Evolutionary conservation across 805 yeast species (phyloP).

Genomic region (Candida dendrica): DNA sequence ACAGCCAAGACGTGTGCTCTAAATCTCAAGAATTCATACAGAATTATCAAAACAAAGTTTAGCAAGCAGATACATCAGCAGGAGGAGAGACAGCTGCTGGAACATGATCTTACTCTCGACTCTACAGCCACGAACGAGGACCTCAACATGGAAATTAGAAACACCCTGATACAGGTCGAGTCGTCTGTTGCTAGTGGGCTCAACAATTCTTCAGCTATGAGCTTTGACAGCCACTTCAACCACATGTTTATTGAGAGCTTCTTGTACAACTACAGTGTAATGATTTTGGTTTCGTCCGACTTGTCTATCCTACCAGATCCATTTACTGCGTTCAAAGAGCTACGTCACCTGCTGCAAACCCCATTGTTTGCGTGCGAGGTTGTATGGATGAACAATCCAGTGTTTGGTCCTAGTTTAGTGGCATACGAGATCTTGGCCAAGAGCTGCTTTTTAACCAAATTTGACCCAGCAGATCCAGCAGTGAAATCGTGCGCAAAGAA

Average conservation of each 20-base stretch:
- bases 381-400: constrained; percentile 38
- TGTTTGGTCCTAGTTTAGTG: constrained; percentile 30
- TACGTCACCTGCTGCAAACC: constrained; percentile 23
- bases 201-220: not conserved
- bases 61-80: not conserved
- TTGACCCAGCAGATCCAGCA: constrained; percentile 6
- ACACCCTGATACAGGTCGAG: constrained; percentile 1
- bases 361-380: constrained; percentile 30
- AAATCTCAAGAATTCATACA: constrained; percentile 28
- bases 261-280: constrained; percentile 33
- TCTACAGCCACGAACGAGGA: constrained; percentile 21
- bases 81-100: not conserved
- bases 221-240: constrained; percentile 12
- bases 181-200: not conserved
- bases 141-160: constrained; percentile 15
- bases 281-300: constrained; percentile 28
- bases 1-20: constrained; percentile 22
- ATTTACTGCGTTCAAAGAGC: constrained; percentile 28
- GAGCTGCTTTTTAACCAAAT: constrained; percentile 24
- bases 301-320: constrained; percentile 34
- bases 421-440: constrained; percentile 30
- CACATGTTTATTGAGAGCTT: constrained; percentile 38
- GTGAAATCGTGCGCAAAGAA: constrained; percentile 6
- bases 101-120: not conserved
- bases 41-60: constrained; percentile 25